Conservation (phyloP, 2,329 filamentous ascomycete species). For the Lachnellula arida region DNA sequence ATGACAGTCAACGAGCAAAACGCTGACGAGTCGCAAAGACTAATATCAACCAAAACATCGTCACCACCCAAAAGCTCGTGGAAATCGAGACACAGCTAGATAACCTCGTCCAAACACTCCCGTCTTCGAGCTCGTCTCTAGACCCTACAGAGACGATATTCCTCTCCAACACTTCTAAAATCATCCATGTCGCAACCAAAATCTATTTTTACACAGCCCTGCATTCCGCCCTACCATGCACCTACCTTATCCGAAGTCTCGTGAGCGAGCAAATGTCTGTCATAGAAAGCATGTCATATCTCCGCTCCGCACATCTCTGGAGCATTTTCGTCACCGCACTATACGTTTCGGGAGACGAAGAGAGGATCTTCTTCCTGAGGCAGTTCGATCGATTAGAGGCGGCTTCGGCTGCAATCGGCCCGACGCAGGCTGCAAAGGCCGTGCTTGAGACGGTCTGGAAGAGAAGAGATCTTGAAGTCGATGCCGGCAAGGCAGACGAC, state of each 20-base stretch:
- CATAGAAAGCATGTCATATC: not conserved
- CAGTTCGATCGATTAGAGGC: conserved; percentile 13
- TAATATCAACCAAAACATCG: too few relatives aligned
- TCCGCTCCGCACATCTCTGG: conserved; percentile 14
- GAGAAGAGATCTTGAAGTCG: conserved; percentile 1
- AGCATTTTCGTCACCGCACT: conserved; percentile 16
- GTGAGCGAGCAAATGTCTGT: not conserved
- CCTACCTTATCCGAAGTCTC: conserved; percentile 6
- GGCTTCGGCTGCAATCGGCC: conserved; percentile 6
- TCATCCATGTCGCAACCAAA: conserved; percentile 11
- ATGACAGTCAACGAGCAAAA: too few relatives aligned
- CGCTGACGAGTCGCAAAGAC: too few relatives aligned
- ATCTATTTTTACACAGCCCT: conserved; percentile 14
- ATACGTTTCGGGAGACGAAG: conserved; percentile 10
- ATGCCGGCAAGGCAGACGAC: too few relatives aligned
- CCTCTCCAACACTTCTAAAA: conserved; percentile 6
- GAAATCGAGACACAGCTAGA: too few relatives aligned
- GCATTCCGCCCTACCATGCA: conserved; percentile 9
- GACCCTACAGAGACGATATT: not conserved
- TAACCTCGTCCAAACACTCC: too few relatives aligned
- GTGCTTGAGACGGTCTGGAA: conserved; percentile 15
- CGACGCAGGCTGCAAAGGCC: conserved; percentile 7
- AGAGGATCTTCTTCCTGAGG: conserved; percentile 15
- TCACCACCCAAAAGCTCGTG: too few relatives aligned
- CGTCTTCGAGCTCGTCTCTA: too few relatives aligned